Evolutionary conservation across 1,284 basidiomycete genomes (phyloP), one percentile per base, ranked within the genome.

Genomic region (Inonotus obliquus): DNA sequence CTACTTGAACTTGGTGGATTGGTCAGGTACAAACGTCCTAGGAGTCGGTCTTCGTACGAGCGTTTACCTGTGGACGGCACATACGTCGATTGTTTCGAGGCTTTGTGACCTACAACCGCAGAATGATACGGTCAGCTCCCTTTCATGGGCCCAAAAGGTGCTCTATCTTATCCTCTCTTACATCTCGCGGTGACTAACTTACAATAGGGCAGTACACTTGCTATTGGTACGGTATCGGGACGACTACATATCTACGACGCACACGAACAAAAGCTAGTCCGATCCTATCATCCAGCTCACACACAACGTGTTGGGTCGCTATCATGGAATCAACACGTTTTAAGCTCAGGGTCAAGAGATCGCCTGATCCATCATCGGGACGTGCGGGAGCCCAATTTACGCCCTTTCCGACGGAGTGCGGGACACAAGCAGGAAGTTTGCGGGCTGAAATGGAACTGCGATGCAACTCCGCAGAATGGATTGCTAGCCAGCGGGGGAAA

Each of bases 1-100:
- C 74, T 99, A 99, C 70, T 87, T 99, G 65, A 99, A 99, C 70
- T 82, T 99, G 17, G 95, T 99, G 17, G 96, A 98, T 66, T 99
- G 97, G 96, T 94, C 91, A 1, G 90, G 87, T 57, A 95, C 92
- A 7, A 98, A 99, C 71, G 86, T 98, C 0, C 84, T 99, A 0
- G 95, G 92, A 11, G 97, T 99, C 1, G 97, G 96, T 0, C 81
- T 99, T 2, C 93, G 91, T 2, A 81, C 87, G 0, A 95, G 93
- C 65, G 96, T 99, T 4, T 99, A 99, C 72, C 84, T 98, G 1
- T 99, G 97, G 97, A 93, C 91, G 11, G 97, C 96, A 10, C 89
- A 94, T 66, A 97, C 94, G 58, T 93, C 94, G 10, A 84, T 84
- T 10, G 96, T 99, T 0, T 92, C 89, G 37, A 96, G 96, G 72